Base-by-base conservation (phyloP, 2,329 filamentous ascomycete genomes). In the Ramularia endophylla region DNA sequence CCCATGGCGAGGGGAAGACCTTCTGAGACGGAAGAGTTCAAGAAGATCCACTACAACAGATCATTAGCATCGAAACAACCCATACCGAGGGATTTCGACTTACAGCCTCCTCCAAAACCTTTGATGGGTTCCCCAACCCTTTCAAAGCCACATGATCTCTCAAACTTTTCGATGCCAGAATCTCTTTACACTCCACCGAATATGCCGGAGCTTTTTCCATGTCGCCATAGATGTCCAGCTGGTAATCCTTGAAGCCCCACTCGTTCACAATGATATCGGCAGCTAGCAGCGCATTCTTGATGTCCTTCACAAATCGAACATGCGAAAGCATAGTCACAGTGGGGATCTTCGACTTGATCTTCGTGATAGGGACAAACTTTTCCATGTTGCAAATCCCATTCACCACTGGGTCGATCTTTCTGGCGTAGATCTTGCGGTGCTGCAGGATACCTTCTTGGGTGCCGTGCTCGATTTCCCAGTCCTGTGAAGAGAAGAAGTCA, bases 241-340 rank as follows among this genome's bases (percentile, higher is more conserved):
- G 66, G 56, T 78, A 79, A 40, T 78, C 74, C 15, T 64, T 69
- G 55, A 79, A 78, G 18, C 75, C 75, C 67, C 70, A 78, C 50
- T 74, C 67, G 55, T 80, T 78, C 54, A 79, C 69, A 49, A 80
- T 78, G 45, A 80, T 69, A 48, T 80, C 75, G 5, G 75, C 74
- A 8, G 75, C 74, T 11, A 77, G 61, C 27, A 80, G 71, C 12
- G 76, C 75, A 3, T 69, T 77, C 58, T 78, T 78, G 58, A 80
- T 75, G 44, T 78, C 76, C 55, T 79, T 80, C 53, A 53, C 68
- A 53, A 67, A 69, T 45, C 71, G 69, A 2, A 74, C 65, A 49
- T 79, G 74, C 25, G 75, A 79, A 42, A 80, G 55, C 75, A 80
- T 80, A 27, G 74, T 73, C 4, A 77, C 74, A 0, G 76, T 80